A percentile compares a stretch with the other conserved stretches of the same genome.
Evolutionary conservation across 225 moss, liverwort and hornwort genomes (phyloP).

Genomic region (Bryoerythrophyllum caledonicum): DNA sequence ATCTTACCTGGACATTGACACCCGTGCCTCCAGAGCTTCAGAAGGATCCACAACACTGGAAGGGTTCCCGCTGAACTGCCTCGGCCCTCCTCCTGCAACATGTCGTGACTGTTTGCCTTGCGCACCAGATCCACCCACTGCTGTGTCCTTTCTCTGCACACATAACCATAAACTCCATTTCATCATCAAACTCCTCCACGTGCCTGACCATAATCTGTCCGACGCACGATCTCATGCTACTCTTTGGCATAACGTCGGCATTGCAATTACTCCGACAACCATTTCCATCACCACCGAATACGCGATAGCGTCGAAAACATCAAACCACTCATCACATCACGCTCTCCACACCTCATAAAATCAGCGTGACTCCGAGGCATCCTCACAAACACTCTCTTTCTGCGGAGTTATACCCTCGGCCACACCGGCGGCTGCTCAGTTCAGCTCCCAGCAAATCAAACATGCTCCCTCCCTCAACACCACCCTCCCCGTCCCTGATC

Average conservation of each 20-base stretch:
- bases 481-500: not conserved
- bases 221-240: not conserved
- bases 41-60: constrained; percentile 44
- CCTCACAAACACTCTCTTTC: not conserved
- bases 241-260: not conserved
- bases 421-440: not conserved
- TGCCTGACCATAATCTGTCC: not conserved
- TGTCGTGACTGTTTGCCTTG: constrained; percentile 42
- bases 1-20: constrained; percentile 65
- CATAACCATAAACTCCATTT: constrained; percentile 5
- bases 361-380: not conserved
- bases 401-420: not conserved
- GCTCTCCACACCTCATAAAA: not conserved
- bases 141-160: constrained; percentile 32
- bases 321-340: not conserved
- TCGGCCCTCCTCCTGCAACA: constrained; percentile 41
- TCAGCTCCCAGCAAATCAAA: not conserved
- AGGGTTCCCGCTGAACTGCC: constrained; percentile 45
- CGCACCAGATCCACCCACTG: constrained; percentile 14
- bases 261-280: not conserved
- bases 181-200: not conserved
- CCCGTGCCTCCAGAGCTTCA: constrained; percentile 64
- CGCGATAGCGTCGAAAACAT: not conserved
- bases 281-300: not conserved
- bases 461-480: not conserved